phyloP scores from a whole-genome alignment of 331 rosid genomes.

The Pyracantha coccinea region DNA sequence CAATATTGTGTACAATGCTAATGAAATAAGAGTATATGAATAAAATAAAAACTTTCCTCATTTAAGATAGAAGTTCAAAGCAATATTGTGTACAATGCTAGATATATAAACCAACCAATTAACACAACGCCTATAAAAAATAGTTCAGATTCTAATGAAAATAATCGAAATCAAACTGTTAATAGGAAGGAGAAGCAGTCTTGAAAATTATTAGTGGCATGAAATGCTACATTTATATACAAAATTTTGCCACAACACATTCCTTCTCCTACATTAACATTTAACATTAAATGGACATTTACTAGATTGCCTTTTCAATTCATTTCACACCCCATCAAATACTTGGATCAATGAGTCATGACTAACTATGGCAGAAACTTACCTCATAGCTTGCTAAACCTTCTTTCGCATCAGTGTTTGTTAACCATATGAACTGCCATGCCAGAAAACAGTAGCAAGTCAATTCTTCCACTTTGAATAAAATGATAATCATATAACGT shows the following conservation, averaged over 20 bases:
- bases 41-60: not conserved
- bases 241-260: not conserved
- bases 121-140: too few species aligned
- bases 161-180: not conserved
- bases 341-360: not conserved
- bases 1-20: too few species aligned
- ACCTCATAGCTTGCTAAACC: conserved; percentile 88
- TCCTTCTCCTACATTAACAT: not conserved
- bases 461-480: not conserved
- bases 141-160: not conserved
- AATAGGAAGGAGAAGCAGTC: not conserved
- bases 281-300: not conserved
- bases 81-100: too few species aligned
- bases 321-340: not conserved
- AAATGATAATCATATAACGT: not conserved
- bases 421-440: conserved; percentile 93
- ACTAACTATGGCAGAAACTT: conserved; percentile 14
- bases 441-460: conserved; percentile 28
- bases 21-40: too few species aligned
- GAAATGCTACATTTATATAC: not conserved
- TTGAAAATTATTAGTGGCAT: not conserved
- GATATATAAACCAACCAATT: not conserved
- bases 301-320: not conserved
- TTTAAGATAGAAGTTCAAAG: not conserved
- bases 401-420: conserved; percentile 73